Base-by-base conservation (phyloP, 2,329 filamentous ascomycete species). In the Fonsecaea nubica region DNA sequence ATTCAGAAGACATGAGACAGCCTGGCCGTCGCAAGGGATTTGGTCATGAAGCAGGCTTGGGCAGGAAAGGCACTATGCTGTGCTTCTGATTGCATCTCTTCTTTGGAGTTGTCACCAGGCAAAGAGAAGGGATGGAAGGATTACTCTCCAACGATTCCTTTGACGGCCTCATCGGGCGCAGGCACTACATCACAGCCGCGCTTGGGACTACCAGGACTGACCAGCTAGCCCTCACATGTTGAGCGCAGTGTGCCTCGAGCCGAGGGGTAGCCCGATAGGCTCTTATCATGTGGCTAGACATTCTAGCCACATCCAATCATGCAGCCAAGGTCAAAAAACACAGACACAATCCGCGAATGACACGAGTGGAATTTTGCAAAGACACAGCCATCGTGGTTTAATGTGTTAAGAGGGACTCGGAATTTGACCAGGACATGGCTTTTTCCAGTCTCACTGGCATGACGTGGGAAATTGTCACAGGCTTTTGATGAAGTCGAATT, bases 1-100 rank as follows among this genome's bases (percentile, higher is more conserved):
- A 50, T 50, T 50, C 45, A 50, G 45, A 50, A 55, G 53, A 55
- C 53, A 55, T 55, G 53, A 35, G 53, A 55, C 53, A 55, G 13
- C 30, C 33, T 36, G 53, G 53, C 45, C 18, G 45, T 50, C 45
- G 45, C 53, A 55, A 36, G 33, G 53, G 53, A 35, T 55, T 55
- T 55, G 53, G 53, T 55, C 53, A 55, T 36, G 53, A 36, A 55
- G 53, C 53, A 55, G 25, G 53, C 30, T 55, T 36, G 53, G 53
- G 53, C 53, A 55, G 53, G n/a, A 54, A 35, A 15, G 13, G 10
- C 30, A 18, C 30, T 33, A 15, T 55, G 30, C 33, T 33, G 53
- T 35, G 21, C 53, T 18, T 35, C 30, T 36, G 33, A 35, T 55
- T 55, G 53, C 53, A 55, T 55, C 33, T 55, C 53, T 55, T 36